Conservation (phyloP, 257 asterid genomes). For the Henckelia pumila region DNA sequence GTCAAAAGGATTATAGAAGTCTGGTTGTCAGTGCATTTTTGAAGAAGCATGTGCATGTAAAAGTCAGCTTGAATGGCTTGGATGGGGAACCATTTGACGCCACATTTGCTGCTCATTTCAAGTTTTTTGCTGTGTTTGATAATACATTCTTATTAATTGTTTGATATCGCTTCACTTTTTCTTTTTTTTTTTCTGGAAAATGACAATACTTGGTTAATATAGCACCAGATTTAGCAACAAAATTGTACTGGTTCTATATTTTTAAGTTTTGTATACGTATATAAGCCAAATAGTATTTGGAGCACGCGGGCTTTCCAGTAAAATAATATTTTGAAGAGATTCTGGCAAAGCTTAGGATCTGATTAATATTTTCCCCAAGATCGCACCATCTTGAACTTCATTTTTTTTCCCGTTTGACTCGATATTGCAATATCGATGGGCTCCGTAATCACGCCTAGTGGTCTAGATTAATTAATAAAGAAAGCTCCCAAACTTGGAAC, state of each 20-base stretch:
- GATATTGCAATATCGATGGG: neutral
- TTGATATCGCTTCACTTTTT: neutral
- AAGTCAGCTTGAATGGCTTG: conserved; percentile 8
- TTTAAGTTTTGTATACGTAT: neutral
- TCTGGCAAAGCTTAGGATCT: neutral
- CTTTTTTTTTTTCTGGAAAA: neutral
- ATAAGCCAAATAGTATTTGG: conserved; percentile 1
- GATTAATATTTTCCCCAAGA: neutral
- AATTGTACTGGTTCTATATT: neutral
- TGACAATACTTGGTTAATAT: neutral
- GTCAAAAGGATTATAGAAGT: conserved; percentile 17
- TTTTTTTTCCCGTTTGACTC: neutral
- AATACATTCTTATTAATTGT: neutral
- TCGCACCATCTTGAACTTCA: neutral
- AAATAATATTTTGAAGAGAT: neutral
- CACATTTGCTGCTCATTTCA: conserved; percentile 4
- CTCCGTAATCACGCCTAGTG: neutral
- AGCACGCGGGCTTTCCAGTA: conserved; percentile 23
- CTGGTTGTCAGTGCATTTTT: conserved; percentile 16
- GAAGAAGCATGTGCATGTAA: conserved; percentile 26
- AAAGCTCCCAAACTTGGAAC: conserved; percentile 6
- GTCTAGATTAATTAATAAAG: neutral
- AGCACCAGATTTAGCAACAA: neutral
- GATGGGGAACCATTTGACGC: conserved; percentile 8
- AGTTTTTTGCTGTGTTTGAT: neutral